Evolutionary conservation across 176 grass and related monocot genomes (phyloP).

Genomic region (Oryza meridionalis): DNA sequence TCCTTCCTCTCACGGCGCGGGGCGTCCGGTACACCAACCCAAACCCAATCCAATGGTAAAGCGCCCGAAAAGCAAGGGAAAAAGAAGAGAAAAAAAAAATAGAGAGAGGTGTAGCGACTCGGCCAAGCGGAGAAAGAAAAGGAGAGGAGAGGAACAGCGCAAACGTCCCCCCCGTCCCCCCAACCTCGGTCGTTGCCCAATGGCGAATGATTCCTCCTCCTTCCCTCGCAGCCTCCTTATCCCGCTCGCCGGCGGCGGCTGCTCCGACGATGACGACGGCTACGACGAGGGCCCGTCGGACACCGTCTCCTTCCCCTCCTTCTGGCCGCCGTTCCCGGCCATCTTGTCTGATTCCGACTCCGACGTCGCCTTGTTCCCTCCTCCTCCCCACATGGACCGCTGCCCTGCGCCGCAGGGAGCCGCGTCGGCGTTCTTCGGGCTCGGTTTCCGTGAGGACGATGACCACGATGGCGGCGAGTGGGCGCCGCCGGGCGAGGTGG

Average conservation of each 20-base stretch:
- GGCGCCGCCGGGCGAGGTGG: conserved; percentile 38
- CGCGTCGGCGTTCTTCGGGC: conserved; percentile 48
- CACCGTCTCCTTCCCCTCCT: conserved; percentile 34
- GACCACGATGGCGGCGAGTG: conserved; percentile 14
- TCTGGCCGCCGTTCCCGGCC: conserved; percentile 55
- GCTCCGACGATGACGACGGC: conserved; percentile 28
- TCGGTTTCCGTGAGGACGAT: conserved; percentile 36
- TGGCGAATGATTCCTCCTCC: conserved; percentile 52
- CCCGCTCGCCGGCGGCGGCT: conserved; percentile 33
- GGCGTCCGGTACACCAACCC: conserved; percentile 47
- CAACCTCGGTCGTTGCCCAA: conserved; percentile 14
- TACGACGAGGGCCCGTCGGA: conserved; percentile 5
- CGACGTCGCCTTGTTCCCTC: conserved; percentile 28
- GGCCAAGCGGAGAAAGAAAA: conserved; percentile 8
- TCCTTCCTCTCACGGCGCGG: background rate
- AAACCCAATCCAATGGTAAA: conserved; percentile 43
- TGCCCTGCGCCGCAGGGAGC: conserved; percentile 12
- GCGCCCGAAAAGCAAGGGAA: conserved; percentile 22
- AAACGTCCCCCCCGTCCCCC: conserved; percentile 17
- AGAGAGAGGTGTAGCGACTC: background rate
- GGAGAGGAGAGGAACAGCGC: background rate
- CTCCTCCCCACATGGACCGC: conserved; percentile 30
- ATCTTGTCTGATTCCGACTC: conserved; percentile 48
- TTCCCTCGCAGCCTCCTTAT: conserved; percentile 42
- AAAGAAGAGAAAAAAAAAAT: background rate